Evolutionary conservation across 2,329 filamentous ascomycete genomes (phyloP), one percentile per base, ranked within the genome.

Genomic region (Cladorrhinum sp.): DNA sequence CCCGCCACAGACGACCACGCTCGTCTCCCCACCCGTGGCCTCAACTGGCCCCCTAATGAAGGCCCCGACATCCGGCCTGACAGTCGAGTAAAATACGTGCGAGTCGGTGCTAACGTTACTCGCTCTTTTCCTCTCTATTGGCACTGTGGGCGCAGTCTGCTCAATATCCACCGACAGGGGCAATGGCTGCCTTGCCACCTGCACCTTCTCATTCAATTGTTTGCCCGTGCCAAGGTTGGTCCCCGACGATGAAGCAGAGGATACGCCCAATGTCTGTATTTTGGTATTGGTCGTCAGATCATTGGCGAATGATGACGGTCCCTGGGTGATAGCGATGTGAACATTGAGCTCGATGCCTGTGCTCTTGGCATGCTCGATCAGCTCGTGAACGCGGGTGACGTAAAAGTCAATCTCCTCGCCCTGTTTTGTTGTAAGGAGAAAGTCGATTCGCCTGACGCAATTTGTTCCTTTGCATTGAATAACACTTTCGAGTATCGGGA

Each of bases 1-100:
- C 1, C 84, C 85, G 13, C 83, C 85, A 62, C 84, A 87, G 0
- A 85, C 84, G 0, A 85, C 79, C 0, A 87, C 79, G 0, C 79
- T 80, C n/a, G 84, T 86, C 73, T 87, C 84, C 24, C 84, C 84
- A 61, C 80, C 81, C 1, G 83, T 82, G 0, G 76, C 76, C 72
- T 86, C 84, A 8, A 87, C 82, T 0, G 83, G 77, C 5, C 68
- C 70, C 7, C 83, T 75, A 52, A 87, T 81, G 59, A 85, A 78
- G 0, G 71, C 69, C 41, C 78, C 77, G 1, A 87, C 74, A 63
- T 85, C 77, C 0, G 83, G 82, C 6, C 84, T 73, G 3, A 70
- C 69, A 5, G 75, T 74, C 45, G 81, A 79, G 65, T 79, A 73
- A 22, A 75, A 75, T 5, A 84, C 72, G 41, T 78, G 76, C 2